Evolutionary conservation across 768 basidiomycete genomes (phyloP), one percentile per base, ranked within the genome.

Genomic region (Amyloporia xantha): DNA sequence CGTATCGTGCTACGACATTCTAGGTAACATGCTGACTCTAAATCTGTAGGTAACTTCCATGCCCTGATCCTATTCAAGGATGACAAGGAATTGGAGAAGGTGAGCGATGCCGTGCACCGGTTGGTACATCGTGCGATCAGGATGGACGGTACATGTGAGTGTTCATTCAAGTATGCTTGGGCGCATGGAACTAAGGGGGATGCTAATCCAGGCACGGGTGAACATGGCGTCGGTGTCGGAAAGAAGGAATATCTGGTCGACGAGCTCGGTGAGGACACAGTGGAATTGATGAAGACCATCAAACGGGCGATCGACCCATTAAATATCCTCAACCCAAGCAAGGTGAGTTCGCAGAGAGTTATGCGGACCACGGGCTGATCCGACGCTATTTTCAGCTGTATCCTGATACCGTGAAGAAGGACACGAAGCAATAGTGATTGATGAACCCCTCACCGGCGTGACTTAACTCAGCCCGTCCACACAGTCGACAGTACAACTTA

Each of bases 221-320:
- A 93, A 58, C 91, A 93, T 59, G 91, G 91, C 1, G 87, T 93
- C 5, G 91, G 91, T 0, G 70, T 92, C 9, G 91, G 91, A 4
- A 93, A 93, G 70, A 79, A 77, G 50, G 74, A 84, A 51, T 94
- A 84, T 60, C 72, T 96, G n/a, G 72, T 77, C 12, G 76, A 82
- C 35, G 93, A 96, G 60, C 73, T 96, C 0, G 92, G 93, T 0
- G 71, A 71, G 21, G 89, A 86, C 2, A 94, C 93, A 0, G 84
- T 95, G 7, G 75, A 77, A 42, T 63, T 94, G 21, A 93, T 95
- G 91, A 84, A 86, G 67, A 75, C 73, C 11, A 78, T 95, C 57
- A 95, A 95, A 65, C 65, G 68, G 50, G 71, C 79, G 0, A 64
- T 91, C 33, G 57, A 58, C 41, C 91, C 91, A 0, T 62, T 81